phyloP scores from a whole-genome alignment of 1,139 yeast species.

The Magnusiomyces paraingens region DNA sequence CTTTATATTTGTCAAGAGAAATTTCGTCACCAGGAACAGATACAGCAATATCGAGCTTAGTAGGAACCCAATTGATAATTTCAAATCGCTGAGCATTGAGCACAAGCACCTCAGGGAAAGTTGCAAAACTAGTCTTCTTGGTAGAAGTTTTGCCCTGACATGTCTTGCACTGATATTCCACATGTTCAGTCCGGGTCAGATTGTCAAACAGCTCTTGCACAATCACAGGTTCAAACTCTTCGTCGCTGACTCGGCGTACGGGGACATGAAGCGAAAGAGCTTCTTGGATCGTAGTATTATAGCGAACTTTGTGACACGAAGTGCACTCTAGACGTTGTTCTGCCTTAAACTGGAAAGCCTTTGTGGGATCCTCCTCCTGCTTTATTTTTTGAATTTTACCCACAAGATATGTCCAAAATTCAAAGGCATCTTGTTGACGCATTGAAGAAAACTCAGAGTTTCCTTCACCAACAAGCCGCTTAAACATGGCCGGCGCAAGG shows the following conservation, averaged over 20 bases:
- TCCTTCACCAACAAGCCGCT: constrained; percentile 64
- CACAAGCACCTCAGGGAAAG: constrained; percentile 66
- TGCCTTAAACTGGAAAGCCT: constrained; percentile 54
- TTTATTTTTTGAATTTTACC: constrained; percentile 48
- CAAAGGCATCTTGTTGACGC: constrained; percentile 94
- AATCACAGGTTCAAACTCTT: constrained; percentile 44
- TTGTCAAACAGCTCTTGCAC: constrained; percentile 49
- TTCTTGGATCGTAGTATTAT: constrained; percentile 57
- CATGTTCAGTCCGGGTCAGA: constrained; percentile 44
- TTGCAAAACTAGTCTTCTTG: constrained; percentile 48
- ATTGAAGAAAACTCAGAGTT: constrained; percentile 81
- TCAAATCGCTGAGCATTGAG: constrained; percentile 75
- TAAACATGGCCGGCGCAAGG: constrained; percentile 68
- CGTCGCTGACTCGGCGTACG: constrained; percentile 32
- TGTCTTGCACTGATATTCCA: constrained; percentile 63
- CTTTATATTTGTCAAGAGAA: constrained; percentile 35
- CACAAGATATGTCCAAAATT: constrained; percentile 64
- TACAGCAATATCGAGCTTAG: constrained; percentile 71
- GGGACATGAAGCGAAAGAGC: constrained; percentile 60
- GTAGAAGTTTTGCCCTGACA: constrained; percentile 41
- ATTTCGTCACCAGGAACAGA: constrained; percentile 45
- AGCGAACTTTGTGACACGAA: constrained; percentile 54
- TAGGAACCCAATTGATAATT: constrained; percentile 85
- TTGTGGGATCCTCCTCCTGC: constrained; percentile 40
- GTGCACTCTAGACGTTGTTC: constrained; percentile 62